A percentile compares a stretch with the other conserved stretches of the same genome.
Evolutionary conservation across 116 monocot species (phyloP).

Genomic region (Papilionanthe hybrid): DNA sequence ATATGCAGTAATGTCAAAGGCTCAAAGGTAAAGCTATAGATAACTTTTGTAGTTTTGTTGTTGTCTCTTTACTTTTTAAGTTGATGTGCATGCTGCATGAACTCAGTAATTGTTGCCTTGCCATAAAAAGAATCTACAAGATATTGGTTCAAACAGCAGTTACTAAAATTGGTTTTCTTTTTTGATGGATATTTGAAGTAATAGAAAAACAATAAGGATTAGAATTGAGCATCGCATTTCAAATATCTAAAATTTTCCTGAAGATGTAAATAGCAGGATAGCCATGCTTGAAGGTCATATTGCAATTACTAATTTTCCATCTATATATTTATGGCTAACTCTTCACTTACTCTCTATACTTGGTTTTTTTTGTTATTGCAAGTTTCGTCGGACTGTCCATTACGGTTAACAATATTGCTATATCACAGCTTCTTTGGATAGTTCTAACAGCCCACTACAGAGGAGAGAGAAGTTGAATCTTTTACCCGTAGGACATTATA

Average conservation of each 20-base stretch:
- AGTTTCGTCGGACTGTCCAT: background rate
- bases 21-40: background rate
- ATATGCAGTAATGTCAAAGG: background rate
- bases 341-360: background rate
- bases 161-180: background rate
- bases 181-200: background rate
- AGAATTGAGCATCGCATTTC: background rate
- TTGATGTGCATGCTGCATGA: too few species aligned
- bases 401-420: background rate
- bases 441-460: slow-evolving; percentile 53
- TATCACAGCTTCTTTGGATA: slow-evolving; percentile 67
- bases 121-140: background rate
- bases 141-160: background rate
- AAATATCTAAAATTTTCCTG: slow-evolving; percentile 16
- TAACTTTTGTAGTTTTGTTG: background rate
- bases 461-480: slow-evolving; percentile 85
- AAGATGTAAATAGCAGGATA: slow-evolving; percentile 95
- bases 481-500: slow-evolving; percentile 87
- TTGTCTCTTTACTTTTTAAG: too few species aligned
- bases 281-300: slow-evolving; percentile 91
- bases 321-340: background rate
- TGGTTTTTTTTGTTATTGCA: background rate
- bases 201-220: background rate
- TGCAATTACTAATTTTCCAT: background rate
- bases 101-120: background rate